Conservation (phyloP, 1,139 yeast species). For the Taphrina communis region DNA sequence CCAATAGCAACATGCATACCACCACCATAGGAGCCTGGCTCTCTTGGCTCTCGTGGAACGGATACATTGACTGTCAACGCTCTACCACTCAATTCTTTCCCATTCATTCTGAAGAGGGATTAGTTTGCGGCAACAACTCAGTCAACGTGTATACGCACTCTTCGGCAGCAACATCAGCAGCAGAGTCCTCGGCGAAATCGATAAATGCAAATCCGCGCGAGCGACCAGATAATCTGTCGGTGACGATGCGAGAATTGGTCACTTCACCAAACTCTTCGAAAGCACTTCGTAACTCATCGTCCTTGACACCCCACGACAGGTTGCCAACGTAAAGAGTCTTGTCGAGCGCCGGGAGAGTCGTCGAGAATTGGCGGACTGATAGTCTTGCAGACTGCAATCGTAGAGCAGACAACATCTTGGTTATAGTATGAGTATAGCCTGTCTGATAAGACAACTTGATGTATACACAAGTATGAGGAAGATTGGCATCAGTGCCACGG, state of each 20-base stretch:
- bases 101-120: slow-evolving; percentile 11
- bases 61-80: slow-evolving; percentile 57
- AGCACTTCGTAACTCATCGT: slow-evolving; percentile 72
- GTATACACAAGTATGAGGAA: too few species aligned
- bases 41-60: slow-evolving; percentile 73
- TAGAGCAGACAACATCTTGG: slow-evolving; percentile 15
- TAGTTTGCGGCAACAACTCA: neutral
- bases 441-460: too few species aligned
- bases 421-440: neutral
- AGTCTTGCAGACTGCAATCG: slow-evolving; percentile 6
- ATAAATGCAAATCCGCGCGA: slow-evolving; percentile 40
- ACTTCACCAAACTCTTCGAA: slow-evolving; percentile 53
- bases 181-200: slow-evolving; percentile 20
- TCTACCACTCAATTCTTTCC: slow-evolving; percentile 22
- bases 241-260: slow-evolving; percentile 18
- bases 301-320: slow-evolving; percentile 84
- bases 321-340: slow-evolving; percentile 96
- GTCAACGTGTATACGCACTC: slow-evolving; percentile 57
- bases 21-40: slow-evolving; percentile 58
- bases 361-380: slow-evolving; percentile 29
- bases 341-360: slow-evolving; percentile 62
- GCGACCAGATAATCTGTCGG: slow-evolving; percentile 40
- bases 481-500: neutral
- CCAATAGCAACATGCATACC: neutral
- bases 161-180: slow-evolving; percentile 25